Conservation (phyloP, 805 yeast genomes). For the Cyberlindnera suaveolens region DNA sequence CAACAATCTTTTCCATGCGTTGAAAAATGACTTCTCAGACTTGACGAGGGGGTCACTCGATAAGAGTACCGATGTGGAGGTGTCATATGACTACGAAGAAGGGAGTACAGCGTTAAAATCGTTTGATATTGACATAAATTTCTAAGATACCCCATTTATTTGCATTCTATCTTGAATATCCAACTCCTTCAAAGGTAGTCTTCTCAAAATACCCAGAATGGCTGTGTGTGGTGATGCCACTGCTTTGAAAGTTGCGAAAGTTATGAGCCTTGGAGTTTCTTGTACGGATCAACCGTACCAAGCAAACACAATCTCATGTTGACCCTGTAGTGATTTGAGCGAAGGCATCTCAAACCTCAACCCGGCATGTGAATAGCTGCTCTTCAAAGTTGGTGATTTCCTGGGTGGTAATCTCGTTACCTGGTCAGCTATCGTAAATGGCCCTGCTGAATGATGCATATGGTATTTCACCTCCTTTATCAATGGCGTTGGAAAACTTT, state of each 20-base stretch:
- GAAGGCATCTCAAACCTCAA: constrained; percentile 26
- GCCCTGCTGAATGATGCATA: constrained; percentile 40
- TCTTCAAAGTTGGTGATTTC: constrained; percentile 2
- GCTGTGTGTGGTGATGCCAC: neutral
- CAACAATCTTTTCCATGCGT: constrained; percentile 8
- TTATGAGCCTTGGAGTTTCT: neutral
- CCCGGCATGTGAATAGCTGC: constrained; percentile 27
- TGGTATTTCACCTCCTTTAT: constrained; percentile 25
- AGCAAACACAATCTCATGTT: constrained; percentile 7
- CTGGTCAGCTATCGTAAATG: constrained; percentile 43
- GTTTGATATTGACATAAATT: too few species aligned
- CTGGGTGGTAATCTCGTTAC: constrained; percentile 56
- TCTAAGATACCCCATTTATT: too few species aligned
- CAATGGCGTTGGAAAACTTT: constrained; percentile 21
- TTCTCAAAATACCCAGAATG: too few species aligned
- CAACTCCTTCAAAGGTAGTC: too few species aligned
- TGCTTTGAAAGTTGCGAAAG: neutral
- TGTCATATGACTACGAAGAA: constrained; percentile 2
- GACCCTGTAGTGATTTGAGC: constrained; percentile 31
- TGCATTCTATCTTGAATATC: too few species aligned
- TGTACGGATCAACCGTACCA: neutral
- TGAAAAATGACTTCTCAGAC: constrained; percentile 8
- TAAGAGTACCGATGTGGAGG: neutral
- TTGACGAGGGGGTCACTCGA: neutral
- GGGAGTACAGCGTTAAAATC: neutral